A percentile compares a stretch with the other conserved stretches of the same genome.
Conservation (phyloP, 176 grass and related monocot genomes). For the Lolium multiflorum region DNA sequence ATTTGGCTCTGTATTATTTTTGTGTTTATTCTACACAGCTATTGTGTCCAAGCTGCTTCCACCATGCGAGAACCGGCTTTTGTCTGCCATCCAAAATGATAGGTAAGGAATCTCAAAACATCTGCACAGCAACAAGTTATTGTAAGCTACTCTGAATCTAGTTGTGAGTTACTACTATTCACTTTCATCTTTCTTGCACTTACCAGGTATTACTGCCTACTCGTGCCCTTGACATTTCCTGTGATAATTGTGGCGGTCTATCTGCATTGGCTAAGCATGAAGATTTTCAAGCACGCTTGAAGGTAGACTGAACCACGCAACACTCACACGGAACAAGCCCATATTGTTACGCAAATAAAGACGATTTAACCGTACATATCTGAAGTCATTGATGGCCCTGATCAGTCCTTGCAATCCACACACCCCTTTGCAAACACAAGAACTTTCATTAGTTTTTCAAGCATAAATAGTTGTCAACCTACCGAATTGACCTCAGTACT, state of each 20-base stretch:
- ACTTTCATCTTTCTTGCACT: background rate
- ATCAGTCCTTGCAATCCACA: background rate
- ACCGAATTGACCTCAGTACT: background rate
- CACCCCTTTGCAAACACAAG: background rate
- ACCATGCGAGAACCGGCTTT: constrained; percentile 44
- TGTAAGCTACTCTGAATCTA: background rate
- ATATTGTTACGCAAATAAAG: too few relatives aligned
- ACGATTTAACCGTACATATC: too few relatives aligned
- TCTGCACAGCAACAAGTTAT: background rate
- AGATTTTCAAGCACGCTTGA: constrained; percentile 93
- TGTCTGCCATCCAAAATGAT: constrained; percentile 57
- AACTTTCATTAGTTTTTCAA: background rate
- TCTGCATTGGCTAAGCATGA: constrained; percentile 90
- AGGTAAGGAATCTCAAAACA: constrained; percentile 41
- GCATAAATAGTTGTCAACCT: background rate
- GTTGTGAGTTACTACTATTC: background rate
- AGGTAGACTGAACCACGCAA: background rate
- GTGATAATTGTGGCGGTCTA: constrained; percentile 67
- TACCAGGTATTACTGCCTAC: constrained; percentile 79
- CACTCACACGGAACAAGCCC: too few relatives aligned
- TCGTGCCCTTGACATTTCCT: constrained; percentile 72
- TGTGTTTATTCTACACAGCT: constrained; percentile 47
- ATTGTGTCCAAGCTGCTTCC: constrained; percentile 64
- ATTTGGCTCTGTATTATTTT: constrained; percentile 43
- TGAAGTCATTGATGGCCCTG: too few relatives aligned